Percentiles rank a stretch among this genome's conserved stretches.
phyloP scores from a whole-genome alignment of 345 rosid species.

The Erodium maritimum region DNA sequence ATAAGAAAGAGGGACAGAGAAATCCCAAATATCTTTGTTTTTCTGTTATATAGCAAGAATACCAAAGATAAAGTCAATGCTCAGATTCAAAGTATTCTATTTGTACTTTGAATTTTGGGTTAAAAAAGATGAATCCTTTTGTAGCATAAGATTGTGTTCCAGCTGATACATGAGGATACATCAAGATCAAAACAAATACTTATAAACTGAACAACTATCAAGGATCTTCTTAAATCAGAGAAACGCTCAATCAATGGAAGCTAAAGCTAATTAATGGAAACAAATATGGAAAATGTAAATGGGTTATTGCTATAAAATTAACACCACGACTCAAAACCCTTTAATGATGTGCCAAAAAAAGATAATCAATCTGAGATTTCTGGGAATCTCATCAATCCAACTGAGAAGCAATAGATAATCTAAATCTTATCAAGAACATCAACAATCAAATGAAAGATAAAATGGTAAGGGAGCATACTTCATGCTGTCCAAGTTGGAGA shows the following conservation, averaged over 20 bases:
- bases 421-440: neutral
- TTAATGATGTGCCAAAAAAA: neutral
- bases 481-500: neutral
- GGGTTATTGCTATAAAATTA: neutral
- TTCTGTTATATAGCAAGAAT: slow-evolving; percentile 34
- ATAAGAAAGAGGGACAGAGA: slow-evolving; percentile 76
- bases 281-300: too few relatives aligned
- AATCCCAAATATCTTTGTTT: slow-evolving; percentile 64
- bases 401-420: neutral
- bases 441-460: neutral
- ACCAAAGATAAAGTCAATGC: slow-evolving; percentile 7
- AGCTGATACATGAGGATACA: neutral
- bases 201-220: neutral
- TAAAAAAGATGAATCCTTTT: neutral
- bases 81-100: slow-evolving; percentile 3
- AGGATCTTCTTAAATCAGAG: neutral
- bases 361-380: too few relatives aligned
- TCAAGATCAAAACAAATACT: neutral
- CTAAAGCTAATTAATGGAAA: too few relatives aligned
- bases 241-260: too few relatives aligned
- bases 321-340: neutral
- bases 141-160: too few relatives aligned
- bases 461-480: neutral
- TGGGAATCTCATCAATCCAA: too few relatives aligned
- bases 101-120: too few relatives aligned